Conservation (phyloP, 1,139 yeast species). For the Suhomyces yuchorum region DNA sequence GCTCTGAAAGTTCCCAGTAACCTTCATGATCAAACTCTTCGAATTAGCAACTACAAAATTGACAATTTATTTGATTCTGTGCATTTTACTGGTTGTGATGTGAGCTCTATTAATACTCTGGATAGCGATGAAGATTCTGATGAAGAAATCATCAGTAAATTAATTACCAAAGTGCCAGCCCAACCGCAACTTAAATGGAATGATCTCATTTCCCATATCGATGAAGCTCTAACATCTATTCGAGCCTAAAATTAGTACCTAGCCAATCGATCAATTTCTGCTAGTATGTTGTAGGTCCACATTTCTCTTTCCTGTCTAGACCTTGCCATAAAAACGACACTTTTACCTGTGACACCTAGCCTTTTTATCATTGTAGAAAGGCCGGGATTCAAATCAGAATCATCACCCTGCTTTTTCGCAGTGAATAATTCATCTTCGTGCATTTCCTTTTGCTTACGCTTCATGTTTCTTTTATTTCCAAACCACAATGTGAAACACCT, state of each 20-base stretch:
- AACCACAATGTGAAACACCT: conserved; percentile 86
- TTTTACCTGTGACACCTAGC: conserved; percentile 68
- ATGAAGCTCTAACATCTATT: conserved; percentile 17
- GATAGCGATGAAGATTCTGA: conserved; percentile 13
- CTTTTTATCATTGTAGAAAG: conserved; percentile 47
- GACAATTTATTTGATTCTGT: conserved; percentile 3
- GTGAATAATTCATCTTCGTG: neutral
- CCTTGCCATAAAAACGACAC: conserved; percentile 75
- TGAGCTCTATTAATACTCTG: neutral
- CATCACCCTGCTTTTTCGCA: neutral
- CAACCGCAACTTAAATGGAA: conserved; percentile 14
- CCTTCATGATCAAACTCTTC: neutral
- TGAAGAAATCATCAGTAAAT: conserved; percentile 9
- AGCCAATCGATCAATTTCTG: conserved; percentile 63
- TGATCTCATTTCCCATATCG: conserved; percentile 21
- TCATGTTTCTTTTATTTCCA: conserved; percentile 59
- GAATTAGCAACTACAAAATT: conserved; percentile 1
- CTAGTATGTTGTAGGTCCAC: conserved; percentile 71
- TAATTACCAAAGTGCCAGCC: neutral
- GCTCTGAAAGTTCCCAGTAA: neutral
- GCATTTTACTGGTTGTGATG: neutral
- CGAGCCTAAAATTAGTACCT: conserved; percentile 1
- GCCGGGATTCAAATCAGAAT: conserved; percentile 40
- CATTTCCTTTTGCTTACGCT: conserved; percentile 16
- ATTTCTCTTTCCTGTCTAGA: conserved; percentile 80